Base-by-base conservation (phyloP, 2,329 filamentous ascomycete species). In the Rutstroemia sp. region DNA sequence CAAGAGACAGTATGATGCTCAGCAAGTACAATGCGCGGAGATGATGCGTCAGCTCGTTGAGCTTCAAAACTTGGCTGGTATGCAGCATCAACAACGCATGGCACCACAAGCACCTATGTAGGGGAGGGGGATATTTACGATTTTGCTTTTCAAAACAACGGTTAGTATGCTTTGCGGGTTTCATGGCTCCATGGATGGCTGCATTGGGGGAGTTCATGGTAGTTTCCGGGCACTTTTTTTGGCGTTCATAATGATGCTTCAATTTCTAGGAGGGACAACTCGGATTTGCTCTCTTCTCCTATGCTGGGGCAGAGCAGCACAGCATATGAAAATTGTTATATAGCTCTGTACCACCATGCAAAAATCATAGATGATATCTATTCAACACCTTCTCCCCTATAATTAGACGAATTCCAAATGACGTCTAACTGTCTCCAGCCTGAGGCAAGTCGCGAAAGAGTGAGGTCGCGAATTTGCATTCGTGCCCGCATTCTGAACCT, bases 31-130 rank as follows among this genome's bases (percentile, higher is more conserved):
- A 51, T 41, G 21, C 19, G 56, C 49, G 19, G 50, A 54, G 37
- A 52, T 57, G n/a, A 57, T 57, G 55, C 55, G 55, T 27, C 55
- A 57, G 45, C 50, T 57, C 4, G 49, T 48, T 16, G 55, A 57
- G 39, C 45, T 57, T 30, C 55, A 54, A 27, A 54, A 48, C 25
- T 9, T 57, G 12, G 42, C 48, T 34, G 48, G 50, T 14, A 12
- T 57, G 25, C 54, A 57, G 21, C 50, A 54, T 54, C 39, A 30
- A 4, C 39, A 30, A 4, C 45, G 50, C 27, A 53, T 54, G 50
- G 55, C 55, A 34, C 55, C 55, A 42, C 55, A 57, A 19, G 55
- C 55, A 30, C 38, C 19, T 6, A 57, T 57, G 55, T 56, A 56
- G 48, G 19, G 9, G 6, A 38, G 52, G 48, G 19, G 9, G 10